Percentiles rank a stretch among this genome's conserved stretches.
Evolutionary conservation across 176 grass and related monocot species (phyloP).

Genomic region (Oryza rufipogon): DNA sequence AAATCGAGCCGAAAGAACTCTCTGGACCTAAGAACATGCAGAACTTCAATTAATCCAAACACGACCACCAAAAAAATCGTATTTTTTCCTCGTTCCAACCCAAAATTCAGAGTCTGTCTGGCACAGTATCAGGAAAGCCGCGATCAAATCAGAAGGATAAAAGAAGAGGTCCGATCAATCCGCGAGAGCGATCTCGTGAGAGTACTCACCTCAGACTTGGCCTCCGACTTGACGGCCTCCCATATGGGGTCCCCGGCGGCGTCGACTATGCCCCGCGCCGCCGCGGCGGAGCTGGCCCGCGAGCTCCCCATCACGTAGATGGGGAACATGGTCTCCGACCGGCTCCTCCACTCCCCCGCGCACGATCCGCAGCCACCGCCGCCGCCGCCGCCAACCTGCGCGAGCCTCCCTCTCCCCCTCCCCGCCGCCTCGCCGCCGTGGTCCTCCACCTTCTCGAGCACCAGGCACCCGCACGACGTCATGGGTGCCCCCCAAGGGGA

Average conservation of each 20-base stretch:
- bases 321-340: conserved; percentile 81
- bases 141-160: not conserved
- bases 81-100: not conserved
- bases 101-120: not conserved
- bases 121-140: not conserved
- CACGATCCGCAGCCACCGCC: conserved; percentile 35
- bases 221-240: conserved; percentile 82
- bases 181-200: not conserved
- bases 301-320: conserved; percentile 84
- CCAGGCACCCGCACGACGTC: conserved; percentile 77
- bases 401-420: conserved; percentile 41
- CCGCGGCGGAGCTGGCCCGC: conserved; percentile 50
- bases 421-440: conserved; percentile 45
- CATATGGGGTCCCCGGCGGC: conserved; percentile 80
- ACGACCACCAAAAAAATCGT: not conserved
- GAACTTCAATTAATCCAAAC: not conserved
- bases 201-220: conserved; percentile 73
- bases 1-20: not conserved
- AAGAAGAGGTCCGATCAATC: not conserved
- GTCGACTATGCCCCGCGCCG: conserved; percentile 56
- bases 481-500: conserved; percentile 45
- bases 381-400: not conserved
- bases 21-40: not conserved
- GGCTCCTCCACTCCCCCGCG: conserved; percentile 46
- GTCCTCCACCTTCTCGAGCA: conserved; percentile 62